These are phyloP conservation scores for Themeda triandra DNA, from an alignment of 176 grass and related monocot species.

Conservation along the genomic window DNA sequence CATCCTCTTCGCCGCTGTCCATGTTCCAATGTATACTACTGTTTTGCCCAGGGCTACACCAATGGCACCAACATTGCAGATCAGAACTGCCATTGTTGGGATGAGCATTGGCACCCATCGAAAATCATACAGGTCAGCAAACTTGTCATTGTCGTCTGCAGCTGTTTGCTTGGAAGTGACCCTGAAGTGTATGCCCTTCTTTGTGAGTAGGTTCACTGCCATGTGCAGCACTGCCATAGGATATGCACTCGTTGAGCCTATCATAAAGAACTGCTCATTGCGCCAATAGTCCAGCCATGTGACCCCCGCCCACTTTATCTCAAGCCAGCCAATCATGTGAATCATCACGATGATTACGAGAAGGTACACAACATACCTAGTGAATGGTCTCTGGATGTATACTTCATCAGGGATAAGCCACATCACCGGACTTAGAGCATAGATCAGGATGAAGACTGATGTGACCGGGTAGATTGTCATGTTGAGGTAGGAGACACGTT, in stretches of 20 bases:
- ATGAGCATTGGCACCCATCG: slow-evolving; percentile 30
- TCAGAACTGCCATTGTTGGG: not conserved
- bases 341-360: slow-evolving; percentile 23
- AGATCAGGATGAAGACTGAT: slow-evolving; percentile 27
- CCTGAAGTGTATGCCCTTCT: slow-evolving; percentile 36
- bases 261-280: slow-evolving; percentile 36
- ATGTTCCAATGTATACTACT: not conserved
- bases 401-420: slow-evolving; percentile 28
- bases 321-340: slow-evolving; percentile 29
- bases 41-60: slow-evolving; percentile 30
- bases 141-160: not conserved
- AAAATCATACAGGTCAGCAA: slow-evolving; percentile 20
- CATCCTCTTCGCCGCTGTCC: not conserved
- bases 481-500: slow-evolving; percentile 34
- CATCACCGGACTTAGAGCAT: slow-evolving; percentile 12
- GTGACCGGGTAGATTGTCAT: slow-evolving; percentile 26
- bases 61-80: slow-evolving; percentile 32
- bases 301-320: slow-evolving; percentile 28
- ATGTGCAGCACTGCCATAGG: slow-evolving; percentile 13
- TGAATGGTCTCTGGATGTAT: slow-evolving; percentile 34
- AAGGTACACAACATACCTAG: slow-evolving; percentile 25
- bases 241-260: slow-evolving; percentile 22
- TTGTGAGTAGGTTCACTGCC: slow-evolving; percentile 20
- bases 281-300: slow-evolving; percentile 32
- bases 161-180: slow-evolving; percentile 28